phyloP scores from a whole-genome alignment of 257 asterid genomes.

The Misopates orontium region DNA sequence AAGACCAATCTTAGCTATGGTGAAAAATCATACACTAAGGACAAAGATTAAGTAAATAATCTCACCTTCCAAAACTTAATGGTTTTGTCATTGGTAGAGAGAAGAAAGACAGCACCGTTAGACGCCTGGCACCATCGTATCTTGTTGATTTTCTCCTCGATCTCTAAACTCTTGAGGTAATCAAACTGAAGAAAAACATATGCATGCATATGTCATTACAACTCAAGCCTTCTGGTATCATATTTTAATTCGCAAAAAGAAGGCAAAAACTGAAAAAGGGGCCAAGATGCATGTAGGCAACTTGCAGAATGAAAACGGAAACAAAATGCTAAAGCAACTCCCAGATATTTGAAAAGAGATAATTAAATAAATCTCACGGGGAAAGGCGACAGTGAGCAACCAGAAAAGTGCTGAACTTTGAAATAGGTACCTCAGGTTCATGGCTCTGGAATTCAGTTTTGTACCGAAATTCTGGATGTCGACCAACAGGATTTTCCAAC shows the following conservation, averaged over 20 bases:
- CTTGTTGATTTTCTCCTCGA: conserved; percentile 89
- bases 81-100: conserved; percentile 85
- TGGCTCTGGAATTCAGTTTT: conserved; percentile 94
- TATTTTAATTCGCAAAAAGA: conserved; percentile 8
- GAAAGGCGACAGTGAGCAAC: conserved; percentile 5
- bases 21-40: conserved; percentile 15
- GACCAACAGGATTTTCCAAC: conserved; percentile 54
- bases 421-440: conserved; percentile 78
- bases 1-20: conserved; percentile 9
- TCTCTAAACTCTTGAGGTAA: conserved; percentile 84
- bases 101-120: conserved; percentile 72
- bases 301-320: conserved; percentile 15
- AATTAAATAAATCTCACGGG: conserved; percentile 2
- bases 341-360: conserved; percentile 16
- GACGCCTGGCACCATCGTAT: conserved; percentile 85
- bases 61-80: conserved; percentile 82
- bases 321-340: conserved; percentile 3
- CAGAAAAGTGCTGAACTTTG: conserved; percentile 4
- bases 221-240: conserved; percentile 19
- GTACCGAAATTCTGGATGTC: conserved; percentile 87
- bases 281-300: conserved; percentile 19
- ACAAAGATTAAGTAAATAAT: conserved; percentile 7
- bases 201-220: conserved; percentile 27
- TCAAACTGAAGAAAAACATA: conserved; percentile 60
- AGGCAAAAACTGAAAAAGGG: background rate